Conservation (phyloP, 352 stramenopile species). For the Phytophthora pini region DNA sequence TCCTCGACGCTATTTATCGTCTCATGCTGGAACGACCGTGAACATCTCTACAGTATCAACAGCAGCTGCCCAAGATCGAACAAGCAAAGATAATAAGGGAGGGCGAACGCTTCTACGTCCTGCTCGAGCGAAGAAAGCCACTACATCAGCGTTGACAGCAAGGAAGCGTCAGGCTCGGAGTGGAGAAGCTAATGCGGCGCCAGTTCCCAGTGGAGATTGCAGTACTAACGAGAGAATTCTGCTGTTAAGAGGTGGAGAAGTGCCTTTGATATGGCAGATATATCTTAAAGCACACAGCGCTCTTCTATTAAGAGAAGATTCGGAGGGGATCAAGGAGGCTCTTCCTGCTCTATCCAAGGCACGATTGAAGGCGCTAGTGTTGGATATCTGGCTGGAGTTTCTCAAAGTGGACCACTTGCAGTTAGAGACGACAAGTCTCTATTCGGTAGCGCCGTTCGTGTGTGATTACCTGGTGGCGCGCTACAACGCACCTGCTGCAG, state of each 20-base stretch:
- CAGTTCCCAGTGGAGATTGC: conserved; percentile 12
- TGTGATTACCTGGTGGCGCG: conserved; percentile 73
- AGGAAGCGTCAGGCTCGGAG: conserved; percentile 26
- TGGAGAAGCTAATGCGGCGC: conserved; percentile 10
- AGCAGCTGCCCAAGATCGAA: conserved; percentile 12
- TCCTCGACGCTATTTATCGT: conserved; percentile 38
- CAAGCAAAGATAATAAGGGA: conserved; percentile 26
- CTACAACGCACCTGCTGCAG: conserved; percentile 55
- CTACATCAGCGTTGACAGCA: conserved; percentile 4
- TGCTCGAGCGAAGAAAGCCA: conserved; percentile 17
- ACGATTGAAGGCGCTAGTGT: conserved; percentile 47
- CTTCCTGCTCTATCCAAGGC: conserved; percentile 40
- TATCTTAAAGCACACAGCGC: conserved; percentile 38
- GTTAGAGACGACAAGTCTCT: conserved; percentile 57
- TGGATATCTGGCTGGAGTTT: conserved; percentile 82
- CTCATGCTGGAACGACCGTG: neutral
- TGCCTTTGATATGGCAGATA: conserved; percentile 48
- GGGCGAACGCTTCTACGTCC: conserved; percentile 26
- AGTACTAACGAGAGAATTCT: conserved; percentile 22
- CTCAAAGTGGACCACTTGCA: conserved; percentile 72
- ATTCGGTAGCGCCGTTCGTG: conserved; percentile 66
- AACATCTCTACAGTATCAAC: neutral
- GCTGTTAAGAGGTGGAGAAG: conserved; percentile 25
- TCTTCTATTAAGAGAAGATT: conserved; percentile 25
- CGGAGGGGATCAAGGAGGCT: conserved; percentile 10